phyloP scores from a whole-genome alignment of 2,329 filamentous ascomycete genomes.

The Colletotrichum somersetense region DNA sequence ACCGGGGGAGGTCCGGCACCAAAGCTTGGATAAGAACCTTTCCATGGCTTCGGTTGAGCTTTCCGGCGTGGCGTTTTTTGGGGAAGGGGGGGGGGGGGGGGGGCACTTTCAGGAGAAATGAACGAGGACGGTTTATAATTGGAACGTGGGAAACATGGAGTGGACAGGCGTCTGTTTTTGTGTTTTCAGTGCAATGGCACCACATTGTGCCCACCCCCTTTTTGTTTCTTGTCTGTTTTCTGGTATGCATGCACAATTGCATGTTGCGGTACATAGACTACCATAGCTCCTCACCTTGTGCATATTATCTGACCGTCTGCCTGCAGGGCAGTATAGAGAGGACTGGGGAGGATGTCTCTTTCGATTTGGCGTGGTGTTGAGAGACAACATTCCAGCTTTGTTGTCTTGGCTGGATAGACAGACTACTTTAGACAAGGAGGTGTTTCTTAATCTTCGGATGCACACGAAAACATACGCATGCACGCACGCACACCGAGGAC shows the following conservation, averaged over 20 bases:
- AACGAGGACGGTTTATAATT: constrained; percentile 37
- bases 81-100: too few relatives aligned
- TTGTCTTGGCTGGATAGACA: constrained; percentile 31
- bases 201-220: not conserved
- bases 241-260: constrained; percentile 18
- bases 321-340: constrained; percentile 28
- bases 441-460: constrained; percentile 3
- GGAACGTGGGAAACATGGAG: constrained; percentile 32
- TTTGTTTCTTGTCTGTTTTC: not conserved
- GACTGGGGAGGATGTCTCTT: constrained; percentile 1
- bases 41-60: constrained; percentile 4
- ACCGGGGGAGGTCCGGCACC: constrained; percentile 28
- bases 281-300: constrained; percentile 20
- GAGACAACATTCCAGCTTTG: constrained; percentile 40
- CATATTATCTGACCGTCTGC: constrained; percentile 19
- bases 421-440: constrained; percentile 28
- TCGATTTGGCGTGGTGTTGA: constrained; percentile 40
- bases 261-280: constrained; percentile 15
- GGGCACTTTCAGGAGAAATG: not conserved
- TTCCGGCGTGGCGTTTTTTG: constrained; percentile 13
- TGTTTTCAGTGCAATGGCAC: constrained; percentile 15
- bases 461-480: constrained; percentile 4
- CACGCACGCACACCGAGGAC: constrained; percentile 10
- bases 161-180: constrained; percentile 14
- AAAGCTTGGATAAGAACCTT: constrained; percentile 6